These are phyloP conservation scores for Puccinia triticina DNA, from an alignment of 1,284 basidiomycete genomes.

Conservation along the genomic window DNA sequence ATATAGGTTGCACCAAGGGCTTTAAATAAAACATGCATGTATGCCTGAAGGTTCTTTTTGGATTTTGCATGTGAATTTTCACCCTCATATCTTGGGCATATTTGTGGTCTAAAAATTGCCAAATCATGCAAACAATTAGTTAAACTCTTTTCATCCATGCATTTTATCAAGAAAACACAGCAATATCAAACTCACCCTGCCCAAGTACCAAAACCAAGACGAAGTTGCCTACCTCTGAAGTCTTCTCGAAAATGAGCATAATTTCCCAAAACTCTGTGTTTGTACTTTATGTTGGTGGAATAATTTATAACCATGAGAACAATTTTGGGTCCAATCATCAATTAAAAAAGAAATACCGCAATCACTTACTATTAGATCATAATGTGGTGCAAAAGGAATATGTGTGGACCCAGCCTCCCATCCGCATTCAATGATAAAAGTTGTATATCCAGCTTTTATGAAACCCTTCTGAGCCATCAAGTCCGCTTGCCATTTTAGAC, in stretches of 20 bases:
- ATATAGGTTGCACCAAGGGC: conserved; percentile 18
- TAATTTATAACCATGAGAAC: neutral
- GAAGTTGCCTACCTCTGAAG: neutral
- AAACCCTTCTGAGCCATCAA: neutral
- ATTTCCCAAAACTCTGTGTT: neutral
- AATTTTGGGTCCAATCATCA: neutral
- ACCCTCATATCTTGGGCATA: neutral
- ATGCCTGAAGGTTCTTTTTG: neutral
- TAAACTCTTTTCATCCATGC: neutral
- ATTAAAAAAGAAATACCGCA: too few species aligned
- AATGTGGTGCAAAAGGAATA: too few species aligned
- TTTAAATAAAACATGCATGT: neutral
- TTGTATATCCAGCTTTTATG: conserved; percentile 28
- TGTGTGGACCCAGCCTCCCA: conserved; percentile 23
- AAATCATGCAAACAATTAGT: neutral
- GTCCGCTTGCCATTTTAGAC: neutral
- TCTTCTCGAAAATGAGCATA: neutral
- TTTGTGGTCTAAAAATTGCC: neutral
- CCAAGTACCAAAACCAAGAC: conserved; percentile 12
- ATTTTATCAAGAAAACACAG: neutral
- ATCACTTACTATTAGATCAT: too few species aligned
- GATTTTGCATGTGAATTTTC: neutral
- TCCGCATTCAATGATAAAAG: conserved; percentile 32
- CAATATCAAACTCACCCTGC: conserved; percentile 19
- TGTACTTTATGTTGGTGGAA: neutral